Base-by-base conservation (phyloP, 2,329 filamentous ascomycete species). In the Botrytis byssoidea region DNA sequence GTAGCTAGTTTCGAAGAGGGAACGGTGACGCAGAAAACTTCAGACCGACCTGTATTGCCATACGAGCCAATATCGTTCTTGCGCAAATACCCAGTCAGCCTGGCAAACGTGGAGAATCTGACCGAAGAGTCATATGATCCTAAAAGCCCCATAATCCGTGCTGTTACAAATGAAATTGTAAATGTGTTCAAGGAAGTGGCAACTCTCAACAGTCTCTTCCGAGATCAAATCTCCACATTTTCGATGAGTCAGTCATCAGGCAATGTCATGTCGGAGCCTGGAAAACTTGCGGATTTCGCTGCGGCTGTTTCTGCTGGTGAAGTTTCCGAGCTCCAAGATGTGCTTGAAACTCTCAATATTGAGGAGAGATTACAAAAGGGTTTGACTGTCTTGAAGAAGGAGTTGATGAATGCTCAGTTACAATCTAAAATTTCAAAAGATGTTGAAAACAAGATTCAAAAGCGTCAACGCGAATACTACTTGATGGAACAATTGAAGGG, bases 401-500 rank as follows among this genome's bases (percentile, higher is more conserved):
- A 99, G 84, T 89, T 98, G 71, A 97, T 98, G 92, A 99, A 98
- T 78, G 96, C 96, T 0, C 93, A 98, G 81, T 86, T 99, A 44
- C 95, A 98, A 82, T 95, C 93, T 73, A 99, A 98, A 86, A 98
- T 99, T 74, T 94, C 93, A 74, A 98, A 98, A 84, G 96, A 99
- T 81, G 97, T 99, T 29, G 96, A 98, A 82, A 94, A 90, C 80
- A 98, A 97, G 84, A 98, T 99, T 71, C 95, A 95, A 79, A 98
- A 99, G 84, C 91, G 95, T 44, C 96, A 99, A 82, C 91, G 96
- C 70, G 96, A 99, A 81, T 99, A 98, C 84, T 98, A 94, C 93
- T 86, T 99, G 65, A 97, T 97, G 94, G 96, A 99, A 83, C 97
- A 99, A 83, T 97, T 99, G 95, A 98, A 98, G 86, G 96, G 95